Evolutionary conservation across 805 yeast genomes (phyloP).

Genomic region (Blastobotrys mokoenaii): DNA sequence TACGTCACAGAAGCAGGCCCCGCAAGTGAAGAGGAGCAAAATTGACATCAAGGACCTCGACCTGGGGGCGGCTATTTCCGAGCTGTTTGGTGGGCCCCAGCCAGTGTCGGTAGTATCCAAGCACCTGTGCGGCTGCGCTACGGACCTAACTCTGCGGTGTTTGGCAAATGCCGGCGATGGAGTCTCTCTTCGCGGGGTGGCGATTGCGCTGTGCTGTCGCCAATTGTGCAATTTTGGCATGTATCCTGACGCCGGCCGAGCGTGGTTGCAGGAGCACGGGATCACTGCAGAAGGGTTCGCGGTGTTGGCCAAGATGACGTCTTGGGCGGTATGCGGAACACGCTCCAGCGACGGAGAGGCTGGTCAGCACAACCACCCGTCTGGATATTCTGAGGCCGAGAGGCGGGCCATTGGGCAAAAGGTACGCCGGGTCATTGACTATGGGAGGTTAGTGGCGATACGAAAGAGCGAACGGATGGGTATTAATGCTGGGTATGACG

Average conservation of each 20-base stretch:
- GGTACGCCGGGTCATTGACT: constrained; percentile 70
- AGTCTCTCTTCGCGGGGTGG: constrained; percentile 40
- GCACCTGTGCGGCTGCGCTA: constrained; percentile 91
- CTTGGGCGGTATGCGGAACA: constrained; percentile 85
- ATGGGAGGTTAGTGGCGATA: constrained; percentile 52
- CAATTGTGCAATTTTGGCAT: constrained; percentile 66
- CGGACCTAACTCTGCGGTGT: constrained; percentile 73
- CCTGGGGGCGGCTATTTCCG: constrained; percentile 26
- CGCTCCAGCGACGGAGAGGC: constrained; percentile 35
- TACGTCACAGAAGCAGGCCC: constrained; percentile 10
- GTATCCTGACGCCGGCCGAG: constrained; percentile 41
- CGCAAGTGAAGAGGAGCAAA: constrained; percentile 44
- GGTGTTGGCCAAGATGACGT: constrained; percentile 53
- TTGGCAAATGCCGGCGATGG: constrained; percentile 27
- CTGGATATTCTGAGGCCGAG: constrained; percentile 35
- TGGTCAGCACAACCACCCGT: constrained; percentile 18
- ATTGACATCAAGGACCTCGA: constrained; percentile 74
- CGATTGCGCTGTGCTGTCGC: constrained; percentile 90
- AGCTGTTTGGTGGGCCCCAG: not conserved
- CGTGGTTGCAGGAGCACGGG: constrained; percentile 28
- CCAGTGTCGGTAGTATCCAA: constrained; percentile 57
- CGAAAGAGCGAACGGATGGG: constrained; percentile 10
- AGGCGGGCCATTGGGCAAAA: constrained; percentile 54
- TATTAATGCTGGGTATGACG: constrained; percentile 28
- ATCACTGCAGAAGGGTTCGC: constrained; percentile 27